Evolutionary conservation across 257 asterid species (phyloP), one percentile per base, ranked within the genome.

Genomic region (Fraxinus pennsylvanica): DNA sequence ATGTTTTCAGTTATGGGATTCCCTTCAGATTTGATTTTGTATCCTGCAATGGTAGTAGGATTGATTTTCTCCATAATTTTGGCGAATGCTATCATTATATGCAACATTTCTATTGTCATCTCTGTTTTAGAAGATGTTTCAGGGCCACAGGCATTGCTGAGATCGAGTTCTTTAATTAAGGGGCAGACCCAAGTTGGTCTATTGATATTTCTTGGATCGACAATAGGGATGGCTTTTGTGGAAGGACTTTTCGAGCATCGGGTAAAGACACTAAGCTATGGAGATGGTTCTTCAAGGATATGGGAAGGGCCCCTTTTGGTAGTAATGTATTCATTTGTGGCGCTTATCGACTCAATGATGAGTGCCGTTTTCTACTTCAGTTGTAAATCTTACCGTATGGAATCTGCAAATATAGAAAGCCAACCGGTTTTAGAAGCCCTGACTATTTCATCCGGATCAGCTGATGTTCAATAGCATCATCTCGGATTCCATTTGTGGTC

Each of bases 261-360:
- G 81, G 97, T 93, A 73, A 95, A 91, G 87, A 88, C 92, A n/a
- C 66, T 95, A 73, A 93, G 98, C 75, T 91, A 95, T 80, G 99
- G 96, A 69, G 93, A 93, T 81, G 98, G 97, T 45, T 90, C 99
- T 63, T 93, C 98, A 3, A 87, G 97, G 82, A 83, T 90, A 73
- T 95, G 98, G 99, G 98, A 95, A 88, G 97, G 99, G 4, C 99
- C 99, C 0, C 92, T 95, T 78, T 82, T 95, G 89, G 97, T 95
- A 25, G 25, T 90, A 66, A 87, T 95, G 96, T 93, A 89, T 78
- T 93, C 98, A 2, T 90, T 93, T 70, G 89, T 95, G 80, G 87
- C 87, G 86, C 90, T 93, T 71, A 85, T 93, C 5, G 97, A 95
- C 81, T 89, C 93, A 22, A 95, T 95, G 98, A 95, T 90, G 96